Percentiles rank a stretch among this genome's conserved stretches.
Conservation (phyloP, 2,329 filamentous ascomycete genomes). For the Colletotrichum tofieldiae region DNA sequence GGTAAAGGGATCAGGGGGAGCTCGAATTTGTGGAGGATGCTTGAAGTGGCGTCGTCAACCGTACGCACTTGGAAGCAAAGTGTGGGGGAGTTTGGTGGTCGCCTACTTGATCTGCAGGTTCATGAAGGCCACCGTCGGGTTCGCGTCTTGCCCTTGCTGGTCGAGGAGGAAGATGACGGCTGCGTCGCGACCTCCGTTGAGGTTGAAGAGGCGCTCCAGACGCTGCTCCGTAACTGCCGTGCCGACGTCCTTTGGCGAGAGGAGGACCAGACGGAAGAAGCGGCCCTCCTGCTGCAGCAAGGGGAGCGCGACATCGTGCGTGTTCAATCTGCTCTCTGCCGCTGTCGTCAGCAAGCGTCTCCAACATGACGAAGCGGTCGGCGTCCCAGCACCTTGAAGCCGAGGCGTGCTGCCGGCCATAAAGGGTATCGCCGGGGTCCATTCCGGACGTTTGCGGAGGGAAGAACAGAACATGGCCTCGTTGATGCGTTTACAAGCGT, state of each 20-base stretch:
- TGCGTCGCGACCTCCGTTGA: constrained; percentile 57
- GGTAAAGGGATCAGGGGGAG: constrained; percentile 62
- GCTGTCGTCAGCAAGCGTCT: constrained; percentile 4
- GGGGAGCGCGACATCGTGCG: constrained; percentile 63
- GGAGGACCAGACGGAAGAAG: constrained; percentile 57
- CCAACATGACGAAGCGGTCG: not conserved
- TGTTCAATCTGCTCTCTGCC: constrained; percentile 59
- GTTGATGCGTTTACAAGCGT: not conserved
- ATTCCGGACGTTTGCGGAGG: constrained; percentile 55
- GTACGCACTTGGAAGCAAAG: not conserved
- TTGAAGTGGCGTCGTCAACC: constrained; percentile 41
- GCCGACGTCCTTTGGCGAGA: constrained; percentile 57
- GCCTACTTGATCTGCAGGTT: constrained; percentile 62
- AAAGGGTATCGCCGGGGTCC: constrained; percentile 51
- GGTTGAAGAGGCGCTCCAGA: constrained; percentile 58
- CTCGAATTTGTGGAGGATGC: constrained; percentile 52
- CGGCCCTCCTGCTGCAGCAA: constrained; percentile 42
- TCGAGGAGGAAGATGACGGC: constrained; percentile 63
- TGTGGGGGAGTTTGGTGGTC: not conserved
- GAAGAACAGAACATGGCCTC: constrained; percentile 56
- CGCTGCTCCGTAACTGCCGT: constrained; percentile 50
- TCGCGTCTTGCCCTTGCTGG: constrained; percentile 43
- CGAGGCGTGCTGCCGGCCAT: constrained; percentile 45
- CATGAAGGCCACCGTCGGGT: constrained; percentile 55
- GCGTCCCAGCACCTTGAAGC: constrained; percentile 49